Evolutionary conservation across 148 eudicot genomes (phyloP), one percentile per base, ranked within the genome.

Genomic region (Simmondsia chinensis): DNA sequence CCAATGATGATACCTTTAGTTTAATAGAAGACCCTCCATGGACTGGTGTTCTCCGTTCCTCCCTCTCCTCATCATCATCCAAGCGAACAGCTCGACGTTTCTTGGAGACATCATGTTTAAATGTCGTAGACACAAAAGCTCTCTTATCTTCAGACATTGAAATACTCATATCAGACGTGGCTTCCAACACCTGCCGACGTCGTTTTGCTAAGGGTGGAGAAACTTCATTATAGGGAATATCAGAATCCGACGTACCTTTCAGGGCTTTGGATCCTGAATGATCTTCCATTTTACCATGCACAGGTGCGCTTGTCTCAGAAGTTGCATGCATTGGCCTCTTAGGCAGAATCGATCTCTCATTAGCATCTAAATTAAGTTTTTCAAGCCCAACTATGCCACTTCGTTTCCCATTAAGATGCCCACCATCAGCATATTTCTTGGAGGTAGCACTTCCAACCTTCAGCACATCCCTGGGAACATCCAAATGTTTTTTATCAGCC

Each of bases 41-140:
- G 43, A 91, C 63, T 12, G 99, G 99, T 46, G 99, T 91, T 55
- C 77, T 91, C n/a, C 86, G 86, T 40, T 57, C 63, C 36, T 83
- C 95, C 6, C 69, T 80, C 36, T 73, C 77, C 7, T 76, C 75
- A 18, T 78, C 87, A 46, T 75, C 93, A 64, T 45, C 68, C 34
- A 84, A 43, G 57, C 78, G 74, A 56, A 89, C 87, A 62, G 95
- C 94, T 65, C 95, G 69, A 43, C 95, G 66, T 63, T 72, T 84
- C 16, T 37, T 45, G 0, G 45, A 58, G 24, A 28, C 35, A 21
- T 66, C 87, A 61, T 20, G 61, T 57, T 52, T 78, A 20, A 28
- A 28, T 9, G 52, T 45, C 27, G 11, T 61, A 19, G 60, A 34
- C 48, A 40, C 31, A 43, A 23, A 57, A 41, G 33, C 50, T 36